Evolutionary conservation across 2,329 filamentous ascomycete genomes (phyloP).

Genomic region (Beauveria pseudobassiana): DNA sequence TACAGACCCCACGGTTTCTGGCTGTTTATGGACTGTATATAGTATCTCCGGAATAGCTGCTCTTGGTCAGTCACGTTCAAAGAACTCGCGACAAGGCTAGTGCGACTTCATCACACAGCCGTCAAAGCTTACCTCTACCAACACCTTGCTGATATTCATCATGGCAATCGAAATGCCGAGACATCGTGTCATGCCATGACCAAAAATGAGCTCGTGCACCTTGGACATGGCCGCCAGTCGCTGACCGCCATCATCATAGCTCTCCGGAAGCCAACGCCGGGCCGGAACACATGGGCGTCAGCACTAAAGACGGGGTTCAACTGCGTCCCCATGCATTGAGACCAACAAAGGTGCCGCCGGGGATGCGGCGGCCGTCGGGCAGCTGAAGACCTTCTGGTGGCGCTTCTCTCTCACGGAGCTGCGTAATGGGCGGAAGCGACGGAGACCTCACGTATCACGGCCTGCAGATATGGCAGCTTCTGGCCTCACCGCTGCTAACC

Average conservation of each 20-base stretch:
- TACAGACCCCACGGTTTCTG: not conserved
- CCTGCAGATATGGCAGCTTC: not conserved
- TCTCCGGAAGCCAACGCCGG: not conserved
- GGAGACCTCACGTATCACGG: not conserved
- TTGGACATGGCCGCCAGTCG: not conserved
- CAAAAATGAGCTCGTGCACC: not conserved
- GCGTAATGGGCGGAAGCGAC: not conserved
- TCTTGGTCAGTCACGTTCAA: not conserved
- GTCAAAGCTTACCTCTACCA: not conserved
- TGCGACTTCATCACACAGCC: not conserved
- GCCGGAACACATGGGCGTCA: not conserved
- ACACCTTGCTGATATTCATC: constrained; percentile 2
- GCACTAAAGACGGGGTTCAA: not conserved
- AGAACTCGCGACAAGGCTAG: not conserved
- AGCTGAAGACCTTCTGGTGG: not conserved
- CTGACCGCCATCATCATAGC: not conserved
- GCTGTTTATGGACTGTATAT: not conserved
- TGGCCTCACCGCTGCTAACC: not conserved
- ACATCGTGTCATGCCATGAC: not conserved
- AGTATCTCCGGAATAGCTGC: not conserved
- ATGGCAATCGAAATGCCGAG: not conserved
- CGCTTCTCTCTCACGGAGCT: not conserved
- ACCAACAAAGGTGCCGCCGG: not conserved
- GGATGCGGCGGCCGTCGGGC: not conserved
- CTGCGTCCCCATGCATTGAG: constrained; percentile 2